Percentiles rank a stretch among this genome's conserved stretches.
Evolutionary conservation across 495 filamentous ascomycete genomes (phyloP).

Genomic region (Aspergillus panamensis): DNA sequence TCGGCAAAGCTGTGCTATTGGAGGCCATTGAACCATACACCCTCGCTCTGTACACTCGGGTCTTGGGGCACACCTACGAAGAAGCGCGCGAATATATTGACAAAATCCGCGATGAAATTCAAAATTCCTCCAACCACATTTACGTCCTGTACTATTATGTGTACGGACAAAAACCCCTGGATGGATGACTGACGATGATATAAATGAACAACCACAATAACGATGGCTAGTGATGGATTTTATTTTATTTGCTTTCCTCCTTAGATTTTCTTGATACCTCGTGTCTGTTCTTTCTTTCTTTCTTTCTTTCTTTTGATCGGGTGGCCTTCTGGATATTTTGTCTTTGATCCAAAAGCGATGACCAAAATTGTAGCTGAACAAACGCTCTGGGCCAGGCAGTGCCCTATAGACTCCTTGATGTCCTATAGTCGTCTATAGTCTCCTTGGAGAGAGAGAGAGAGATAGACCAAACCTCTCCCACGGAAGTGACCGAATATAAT

Average conservation of each 20-base stretch:
- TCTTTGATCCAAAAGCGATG: background rate
- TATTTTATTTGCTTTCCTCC: slow-evolving; percentile 11
- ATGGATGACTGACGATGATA: slow-evolving; percentile 25
- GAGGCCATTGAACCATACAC: slow-evolving; percentile 51
- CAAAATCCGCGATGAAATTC: slow-evolving; percentile 34
- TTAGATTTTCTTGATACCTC: slow-evolving; percentile 3
- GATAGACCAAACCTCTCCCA: no score
- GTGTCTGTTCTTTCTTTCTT: background rate
- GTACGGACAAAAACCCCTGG: slow-evolving; percentile 38
- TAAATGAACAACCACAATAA: slow-evolving; percentile 19
- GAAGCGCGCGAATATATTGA: slow-evolving; percentile 35
- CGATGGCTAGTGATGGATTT: slow-evolving; percentile 7
- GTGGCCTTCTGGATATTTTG: background rate
- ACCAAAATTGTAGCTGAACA: background rate
- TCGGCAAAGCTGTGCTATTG: slow-evolving; percentile 33
- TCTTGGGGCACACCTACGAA: slow-evolving; percentile 44
- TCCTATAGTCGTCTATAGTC: background rate
- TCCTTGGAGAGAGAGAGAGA: background rate
- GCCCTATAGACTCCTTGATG: background rate
- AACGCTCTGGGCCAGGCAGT: background rate
- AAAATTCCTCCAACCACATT: slow-evolving; percentile 31
- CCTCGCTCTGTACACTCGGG: slow-evolving; percentile 53
- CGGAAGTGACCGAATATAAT: no score
- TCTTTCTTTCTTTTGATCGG: background rate
- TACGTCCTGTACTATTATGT: slow-evolving; percentile 40